Evolutionary conservation across 2,329 filamentous ascomycete species (phyloP).

Genomic region (Penicillium sp.): DNA sequence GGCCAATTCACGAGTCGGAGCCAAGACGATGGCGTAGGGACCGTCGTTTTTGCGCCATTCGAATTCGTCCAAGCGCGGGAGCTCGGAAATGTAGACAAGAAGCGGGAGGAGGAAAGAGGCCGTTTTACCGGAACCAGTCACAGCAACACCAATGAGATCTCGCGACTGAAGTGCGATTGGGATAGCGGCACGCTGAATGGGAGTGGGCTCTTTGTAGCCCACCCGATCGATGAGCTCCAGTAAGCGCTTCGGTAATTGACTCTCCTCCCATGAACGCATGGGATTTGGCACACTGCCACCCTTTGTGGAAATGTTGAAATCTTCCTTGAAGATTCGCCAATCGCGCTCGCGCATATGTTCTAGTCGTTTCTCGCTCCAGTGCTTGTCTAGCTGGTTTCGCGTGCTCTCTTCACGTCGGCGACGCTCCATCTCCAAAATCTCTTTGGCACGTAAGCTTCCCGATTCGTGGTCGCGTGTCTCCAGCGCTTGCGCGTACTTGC

Average conservation of each 20-base stretch:
- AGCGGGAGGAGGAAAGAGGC: slow-evolving; percentile 89
- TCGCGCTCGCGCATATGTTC: slow-evolving; percentile 95
- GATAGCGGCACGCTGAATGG: slow-evolving; percentile 90
- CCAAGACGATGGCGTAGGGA: slow-evolving; percentile 93
- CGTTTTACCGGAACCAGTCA: slow-evolving; percentile 97
- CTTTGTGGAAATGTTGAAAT: slow-evolving; percentile 94
- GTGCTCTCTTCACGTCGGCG: slow-evolving; percentile 65
- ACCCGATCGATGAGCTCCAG: slow-evolving; percentile 76
- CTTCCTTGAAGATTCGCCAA: slow-evolving; percentile 99
- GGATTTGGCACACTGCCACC: slow-evolving; percentile 88
- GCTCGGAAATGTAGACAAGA: slow-evolving; percentile 86
- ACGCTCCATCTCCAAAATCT: slow-evolving; percentile 79
- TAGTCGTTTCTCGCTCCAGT: slow-evolving; percentile 91
- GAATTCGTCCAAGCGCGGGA: slow-evolving; percentile 74
- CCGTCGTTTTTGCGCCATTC: slow-evolving; percentile 88
- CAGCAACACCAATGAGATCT: slow-evolving; percentile 96
- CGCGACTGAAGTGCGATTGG: slow-evolving; percentile 87
- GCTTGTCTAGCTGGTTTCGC: slow-evolving; percentile 74
- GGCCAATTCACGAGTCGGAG: slow-evolving; percentile 91
- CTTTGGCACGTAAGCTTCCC: slow-evolving; percentile 67
- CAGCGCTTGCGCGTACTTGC: slow-evolving; percentile 61
- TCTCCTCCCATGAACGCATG: slow-evolving; percentile 92
- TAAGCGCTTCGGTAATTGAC: slow-evolving; percentile 67
- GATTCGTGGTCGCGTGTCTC: slow-evolving; percentile 69
- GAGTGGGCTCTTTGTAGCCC: slow-evolving; percentile 84